phyloP scores from a whole-genome alignment of 176 grass and related monocot genomes.

The Eragrostis nindensis region DNA sequence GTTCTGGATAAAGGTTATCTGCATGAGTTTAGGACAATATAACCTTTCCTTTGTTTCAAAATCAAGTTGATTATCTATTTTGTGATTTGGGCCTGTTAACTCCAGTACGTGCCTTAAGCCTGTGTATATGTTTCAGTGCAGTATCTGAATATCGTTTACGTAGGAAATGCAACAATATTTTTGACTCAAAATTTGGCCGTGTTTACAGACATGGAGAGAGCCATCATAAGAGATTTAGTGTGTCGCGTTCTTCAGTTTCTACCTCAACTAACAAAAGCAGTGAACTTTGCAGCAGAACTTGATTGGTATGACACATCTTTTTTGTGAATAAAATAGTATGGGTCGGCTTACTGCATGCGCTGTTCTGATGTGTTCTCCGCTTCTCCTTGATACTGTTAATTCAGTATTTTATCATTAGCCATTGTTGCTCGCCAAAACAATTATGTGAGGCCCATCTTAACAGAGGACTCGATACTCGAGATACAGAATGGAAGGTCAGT shows the following conservation, averaged over 20 bases:
- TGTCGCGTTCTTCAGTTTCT: constrained; percentile 77
- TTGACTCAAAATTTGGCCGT: constrained; percentile 2
- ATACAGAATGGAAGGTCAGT: constrained; percentile 96
- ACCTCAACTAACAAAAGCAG: constrained; percentile 79
- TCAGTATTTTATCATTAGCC: constrained; percentile 85
- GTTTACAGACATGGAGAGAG: constrained; percentile 94
- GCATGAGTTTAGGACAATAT: neutral
- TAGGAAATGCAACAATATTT: neutral
- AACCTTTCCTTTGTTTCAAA: constrained; percentile 18
- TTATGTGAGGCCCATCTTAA: constrained; percentile 87
- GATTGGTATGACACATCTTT: constrained; percentile 74
- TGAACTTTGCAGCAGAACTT: constrained; percentile 97
- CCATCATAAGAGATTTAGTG: constrained; percentile 92
- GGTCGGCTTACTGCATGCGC: neutral
- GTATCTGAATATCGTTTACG: neutral
- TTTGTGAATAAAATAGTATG: constrained; percentile 21
- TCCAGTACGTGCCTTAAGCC: neutral
- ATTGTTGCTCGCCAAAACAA: constrained; percentile 86
- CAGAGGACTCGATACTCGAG: constrained; percentile 76
- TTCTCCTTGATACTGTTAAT: constrained; percentile 29
- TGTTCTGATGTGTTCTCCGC: neutral
- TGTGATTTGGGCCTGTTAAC: constrained; percentile 17
- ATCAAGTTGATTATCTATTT: constrained; percentile 13
- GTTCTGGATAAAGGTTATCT: neutral
- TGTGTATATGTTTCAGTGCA: neutral